Evolutionary conservation across 768 basidiomycete species (phyloP), one percentile per base, ranked within the genome.

Genomic region (Nidula microcarpa): DNA sequence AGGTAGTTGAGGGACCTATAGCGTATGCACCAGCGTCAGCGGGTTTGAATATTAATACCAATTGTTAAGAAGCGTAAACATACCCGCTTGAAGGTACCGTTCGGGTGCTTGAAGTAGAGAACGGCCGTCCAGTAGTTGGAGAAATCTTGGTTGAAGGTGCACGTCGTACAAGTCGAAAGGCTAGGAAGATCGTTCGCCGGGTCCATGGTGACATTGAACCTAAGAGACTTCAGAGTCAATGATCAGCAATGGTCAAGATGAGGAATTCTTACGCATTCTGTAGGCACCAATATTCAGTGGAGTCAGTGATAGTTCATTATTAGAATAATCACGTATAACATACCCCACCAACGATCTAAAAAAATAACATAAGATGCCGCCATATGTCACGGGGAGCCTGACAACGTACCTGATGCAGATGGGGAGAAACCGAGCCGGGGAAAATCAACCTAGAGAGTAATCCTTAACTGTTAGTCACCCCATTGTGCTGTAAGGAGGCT

Each of bases 41-140:
- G 44, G 6, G 16, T 16, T 35, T 5, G 10, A 13, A 37, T 41
- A 36, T 33, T 33, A 17, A 33, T 32, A 4, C 7, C 11, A 43
- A 9, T 11, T n/a, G 23, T 6, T 13, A 1, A 44, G 35, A 6
- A 32, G 35, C 30, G 7, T 13, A 37, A 8, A 44, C 57, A 18
- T 34, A 62, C 62, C 32, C 57, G 50, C 34, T 57, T 58, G 54
- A 53, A 62, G 18, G 53, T 55, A 13, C 61, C 61, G 43, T 60
- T 62, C n/a, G 49, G 47, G 47, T 60, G 55, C 43, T 60, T 58
- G 55, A 62, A 60, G 51, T 62, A 62, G 43, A 59, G 56, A 17
- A 59, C 61, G 11, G 61, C 61, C 9, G 61, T 62, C 60, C 60
- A 61, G 33, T 61, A 61, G 39, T 61, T 61, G 14, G 57, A 58